These are phyloP conservation scores for Oemleria cerasiformis DNA, from an alignment of 306 rosid species.

Conservation along the genomic window DNA sequence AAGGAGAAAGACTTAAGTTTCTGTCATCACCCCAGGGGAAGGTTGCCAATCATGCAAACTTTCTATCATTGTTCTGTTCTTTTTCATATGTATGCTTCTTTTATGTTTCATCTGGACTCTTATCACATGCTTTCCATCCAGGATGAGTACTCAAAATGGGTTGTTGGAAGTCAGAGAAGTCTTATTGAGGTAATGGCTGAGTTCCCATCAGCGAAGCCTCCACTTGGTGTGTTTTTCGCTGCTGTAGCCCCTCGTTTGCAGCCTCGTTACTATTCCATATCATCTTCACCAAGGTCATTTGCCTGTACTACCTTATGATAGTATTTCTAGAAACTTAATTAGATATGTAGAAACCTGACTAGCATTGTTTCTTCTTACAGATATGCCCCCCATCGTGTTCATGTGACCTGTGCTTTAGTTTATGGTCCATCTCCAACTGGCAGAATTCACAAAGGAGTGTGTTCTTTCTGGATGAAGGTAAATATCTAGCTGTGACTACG, in stretches of 20 bases:
- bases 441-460: conserved; percentile 91
- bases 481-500: conserved; percentile 12
- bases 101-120: conserved; percentile 3
- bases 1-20: conserved; percentile 74
- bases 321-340: background rate
- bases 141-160: conserved; percentile 97
- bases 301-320: background rate
- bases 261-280: conserved; percentile 95
- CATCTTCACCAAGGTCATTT: conserved; percentile 87
- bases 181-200: conserved; percentile 92
- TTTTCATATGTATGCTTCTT: background rate
- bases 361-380: conserved; percentile 37
- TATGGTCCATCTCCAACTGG: conserved; percentile 87
- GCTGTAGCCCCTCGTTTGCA: conserved; percentile 84
- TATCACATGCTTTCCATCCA: conserved; percentile 22
- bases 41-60: conserved; percentile 39
- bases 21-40: conserved; percentile 88
- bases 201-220: conserved; percentile 88
- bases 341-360: conserved; percentile 5
- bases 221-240: conserved; percentile 96
- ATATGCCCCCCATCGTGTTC: conserved; percentile 63
- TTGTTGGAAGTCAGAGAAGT: conserved; percentile 86
- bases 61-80: background rate
- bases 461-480: conserved; percentile 99
- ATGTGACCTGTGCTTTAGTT: conserved; percentile 94